phyloP scores from a whole-genome alignment of 257 asterid genomes.

The Solanum lignicaule region DNA sequence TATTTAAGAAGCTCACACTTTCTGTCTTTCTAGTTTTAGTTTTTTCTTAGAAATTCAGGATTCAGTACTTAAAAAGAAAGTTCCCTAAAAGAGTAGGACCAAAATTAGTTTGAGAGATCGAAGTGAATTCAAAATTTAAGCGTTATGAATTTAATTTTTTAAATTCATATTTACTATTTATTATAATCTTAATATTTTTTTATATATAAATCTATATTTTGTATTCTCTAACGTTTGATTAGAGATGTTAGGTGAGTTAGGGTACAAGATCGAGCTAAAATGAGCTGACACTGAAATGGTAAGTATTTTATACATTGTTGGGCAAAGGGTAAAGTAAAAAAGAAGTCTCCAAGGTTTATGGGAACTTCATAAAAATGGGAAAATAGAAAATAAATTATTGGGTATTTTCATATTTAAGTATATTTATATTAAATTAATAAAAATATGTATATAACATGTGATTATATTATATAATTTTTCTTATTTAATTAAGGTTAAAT shows the following conservation, averaged over 20 bases:
- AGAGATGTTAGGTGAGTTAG: neutral
- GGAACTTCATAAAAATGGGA: neutral
- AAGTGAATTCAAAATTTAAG: neutral
- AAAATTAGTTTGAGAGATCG: neutral
- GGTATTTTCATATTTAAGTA: neutral
- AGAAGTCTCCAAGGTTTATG: neutral
- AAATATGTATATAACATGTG: neutral
- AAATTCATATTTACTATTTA: too few species aligned
- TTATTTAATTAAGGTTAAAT: neutral
- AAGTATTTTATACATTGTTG: neutral
- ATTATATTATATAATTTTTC: neutral
- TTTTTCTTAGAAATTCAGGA: slow-evolving; percentile 21
- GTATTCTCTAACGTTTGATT: slow-evolving; percentile 5
- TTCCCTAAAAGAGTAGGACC: neutral
- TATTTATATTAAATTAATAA: neutral
- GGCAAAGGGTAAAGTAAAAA: neutral
- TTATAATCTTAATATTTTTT: too few species aligned
- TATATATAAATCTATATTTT: neutral
- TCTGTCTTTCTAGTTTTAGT: slow-evolving; percentile 28
- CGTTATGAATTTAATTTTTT: neutral
- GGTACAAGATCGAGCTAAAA: slow-evolving; percentile 2
- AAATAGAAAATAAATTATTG: neutral
- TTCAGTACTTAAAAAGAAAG: slow-evolving; percentile 11
- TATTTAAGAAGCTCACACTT: slow-evolving; percentile 6
- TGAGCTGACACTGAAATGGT: slow-evolving; percentile 8